Base-by-base conservation (phyloP, 108 stramenopile genomes). In the Discostella stelligeroides region DNA sequence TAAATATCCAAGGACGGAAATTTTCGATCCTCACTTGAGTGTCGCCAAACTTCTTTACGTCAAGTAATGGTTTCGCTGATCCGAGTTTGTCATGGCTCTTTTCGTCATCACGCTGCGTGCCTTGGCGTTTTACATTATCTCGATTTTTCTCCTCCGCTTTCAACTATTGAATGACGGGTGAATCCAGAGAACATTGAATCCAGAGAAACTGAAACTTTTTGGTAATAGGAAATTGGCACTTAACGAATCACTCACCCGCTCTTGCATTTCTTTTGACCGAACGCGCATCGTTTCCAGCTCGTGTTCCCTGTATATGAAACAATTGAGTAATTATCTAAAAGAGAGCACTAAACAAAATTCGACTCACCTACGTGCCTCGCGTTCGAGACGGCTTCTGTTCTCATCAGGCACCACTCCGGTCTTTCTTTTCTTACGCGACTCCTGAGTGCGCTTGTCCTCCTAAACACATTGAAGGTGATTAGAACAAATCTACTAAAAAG, bases 191-290 rank as follows among this genome's bases (percentile, higher is more conserved):
- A 55, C n/a, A 29, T 29, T 11, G 2, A 23, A 42, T 8, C 9
- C 24, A 7, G 23, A 55, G 20, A 5, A 38, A 24, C 18, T 15
- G 15, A 50, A 50, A 5, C 38, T 25, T 20, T 42, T 40, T 38
- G 28, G 23, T 29, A 68, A 38, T 27, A 23, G 6, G 1, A 50
- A 24, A 37, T n/a, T n/a, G 40, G 47, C 7, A 64, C 24, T 63
- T n/a, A 51, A n/a, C 4, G 8, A 13, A 48, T 47, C 24, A 46
- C 72, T 54, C 11, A 66, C 69, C 57, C 66, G 65, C 38, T 79
- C 43, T 37, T 63, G 67, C 49, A 70, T 55, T 45, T 77, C 56
- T 46, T 50, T 77, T 10, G 57, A 48, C 39, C 51, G 69, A 30
- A 25, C 67, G 25, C 68, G 30, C 58, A 65, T 65, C 11, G 39